Conservation (phyloP, 2,329 filamentous ascomycete species). For the Xylaria sp. region DNA sequence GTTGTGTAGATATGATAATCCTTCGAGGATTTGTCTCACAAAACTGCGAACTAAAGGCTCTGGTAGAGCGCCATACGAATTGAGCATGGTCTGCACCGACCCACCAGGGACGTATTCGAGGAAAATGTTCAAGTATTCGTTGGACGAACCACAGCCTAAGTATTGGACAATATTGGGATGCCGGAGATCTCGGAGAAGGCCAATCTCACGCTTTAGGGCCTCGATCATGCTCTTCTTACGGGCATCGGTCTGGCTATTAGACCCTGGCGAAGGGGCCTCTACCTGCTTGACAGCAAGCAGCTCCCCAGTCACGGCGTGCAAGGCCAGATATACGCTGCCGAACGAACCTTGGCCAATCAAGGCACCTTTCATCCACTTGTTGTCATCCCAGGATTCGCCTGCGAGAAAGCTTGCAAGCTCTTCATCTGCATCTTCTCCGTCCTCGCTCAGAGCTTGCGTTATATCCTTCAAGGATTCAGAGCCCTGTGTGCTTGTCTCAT, state of each 20-base stretch:
- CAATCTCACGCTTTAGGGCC: conserved; percentile 95
- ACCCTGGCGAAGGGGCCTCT: conserved; percentile 82
- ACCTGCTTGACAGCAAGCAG: conserved; percentile 99
- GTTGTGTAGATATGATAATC: conserved; percentile 91
- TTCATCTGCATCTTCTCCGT: conserved; percentile 91
- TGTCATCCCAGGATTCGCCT: conserved; percentile 93
- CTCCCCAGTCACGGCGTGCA: conserved; percentile 96
- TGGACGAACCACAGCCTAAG: conserved; percentile 90
- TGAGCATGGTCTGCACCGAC: conserved; percentile 97
- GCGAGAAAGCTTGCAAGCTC: conserved; percentile 90
- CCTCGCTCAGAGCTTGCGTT: conserved; percentile 84
- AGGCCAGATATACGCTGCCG: conserved; percentile 91
- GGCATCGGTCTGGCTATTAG: conserved; percentile 82
- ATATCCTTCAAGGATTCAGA: conserved; percentile 84
- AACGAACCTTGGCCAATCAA: conserved; percentile 97
- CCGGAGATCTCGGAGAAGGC: conserved; percentile 89
- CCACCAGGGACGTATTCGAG: conserved; percentile 98
- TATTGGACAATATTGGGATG: conserved; percentile 99
- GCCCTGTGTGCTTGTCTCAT: conserved; percentile 78
- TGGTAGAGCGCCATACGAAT: conserved; percentile 94
- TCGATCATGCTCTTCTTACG: conserved; percentile 99
- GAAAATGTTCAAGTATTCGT: conserved; percentile 97
- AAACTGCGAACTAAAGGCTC: conserved; percentile 96
- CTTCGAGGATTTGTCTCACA: conserved; percentile 92
- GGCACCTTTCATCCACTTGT: conserved; percentile 99